These are phyloP conservation scores for Cryptococcus sp. DNA, from an alignment of 1,284 basidiomycete species.

Conservation along the genomic window DNA sequence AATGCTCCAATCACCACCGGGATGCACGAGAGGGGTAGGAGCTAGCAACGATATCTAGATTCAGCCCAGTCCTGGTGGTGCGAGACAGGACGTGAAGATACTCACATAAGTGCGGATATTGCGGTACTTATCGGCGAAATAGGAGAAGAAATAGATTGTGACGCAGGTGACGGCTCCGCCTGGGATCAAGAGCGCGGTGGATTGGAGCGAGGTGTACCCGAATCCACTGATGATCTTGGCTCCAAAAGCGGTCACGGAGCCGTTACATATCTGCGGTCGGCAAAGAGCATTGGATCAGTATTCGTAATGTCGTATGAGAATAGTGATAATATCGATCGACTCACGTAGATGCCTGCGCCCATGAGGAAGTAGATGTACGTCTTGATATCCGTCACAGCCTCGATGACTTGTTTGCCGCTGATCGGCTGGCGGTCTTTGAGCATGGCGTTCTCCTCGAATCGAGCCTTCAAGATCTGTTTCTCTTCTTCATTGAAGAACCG, in stretches of 20 bases:
- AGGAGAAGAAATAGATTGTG: conserved; percentile 54
- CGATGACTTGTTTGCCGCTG: conserved; percentile 50
- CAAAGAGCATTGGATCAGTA: not conserved
- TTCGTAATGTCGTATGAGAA: too few relatives aligned
- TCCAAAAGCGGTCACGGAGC: conserved; percentile 56
- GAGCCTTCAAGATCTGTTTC: conserved; percentile 46
- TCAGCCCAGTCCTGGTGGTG: not conserved
- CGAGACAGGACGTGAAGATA: not conserved
- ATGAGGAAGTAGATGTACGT: conserved; percentile 56
- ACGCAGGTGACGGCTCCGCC: conserved; percentile 55
- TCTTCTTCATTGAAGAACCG: conserved; percentile 51
- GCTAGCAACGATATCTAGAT: conserved; percentile 13
- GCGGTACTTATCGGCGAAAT: conserved; percentile 48
- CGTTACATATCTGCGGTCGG: conserved; percentile 38
- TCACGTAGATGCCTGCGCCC: conserved; percentile 47
- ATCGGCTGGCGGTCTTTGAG: conserved; percentile 43
- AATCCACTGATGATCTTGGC: conserved; percentile 55
- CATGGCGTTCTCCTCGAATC: conserved; percentile 49
- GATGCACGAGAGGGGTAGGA: conserved; percentile 55
- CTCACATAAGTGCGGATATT: conserved; percentile 50
- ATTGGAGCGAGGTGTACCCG: conserved; percentile 55
- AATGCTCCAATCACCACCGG: conserved; percentile 57
- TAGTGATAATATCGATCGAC: conserved; percentile 1
- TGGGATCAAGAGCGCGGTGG: conserved; percentile 54
- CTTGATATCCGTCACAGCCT: conserved; percentile 55